Conservation (phyloP, 345 rosid genomes). For the Arabidopsis arenosa region DNA sequence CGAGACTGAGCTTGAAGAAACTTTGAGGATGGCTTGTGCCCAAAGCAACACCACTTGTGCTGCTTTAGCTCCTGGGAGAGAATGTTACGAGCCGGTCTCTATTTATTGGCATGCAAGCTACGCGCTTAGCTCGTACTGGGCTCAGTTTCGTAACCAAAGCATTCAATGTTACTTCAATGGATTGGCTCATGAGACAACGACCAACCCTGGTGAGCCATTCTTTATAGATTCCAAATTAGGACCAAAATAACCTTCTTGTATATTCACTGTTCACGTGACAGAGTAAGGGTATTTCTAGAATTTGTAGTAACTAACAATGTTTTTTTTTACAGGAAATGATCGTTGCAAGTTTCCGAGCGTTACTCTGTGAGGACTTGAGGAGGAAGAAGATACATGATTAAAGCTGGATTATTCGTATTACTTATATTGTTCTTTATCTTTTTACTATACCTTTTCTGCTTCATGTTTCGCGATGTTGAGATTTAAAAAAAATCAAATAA, state of each 20-base stretch:
- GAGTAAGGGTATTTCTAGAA: not conserved
- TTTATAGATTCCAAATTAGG: not conserved
- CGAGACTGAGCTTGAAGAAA: constrained; percentile 43
- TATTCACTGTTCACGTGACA: not conserved
- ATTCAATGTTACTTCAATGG: constrained; percentile 75
- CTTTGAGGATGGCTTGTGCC: constrained; percentile 54
- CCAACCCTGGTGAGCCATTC: constrained; percentile 65
- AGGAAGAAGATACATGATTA: constrained; percentile 4
- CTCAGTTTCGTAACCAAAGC: constrained; percentile 56
- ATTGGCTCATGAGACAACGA: constrained; percentile 62
- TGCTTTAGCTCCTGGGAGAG: constrained; percentile 59
- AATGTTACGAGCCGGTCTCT: constrained; percentile 68
- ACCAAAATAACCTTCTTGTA: constrained; percentile 8
- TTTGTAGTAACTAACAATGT: not conserved
- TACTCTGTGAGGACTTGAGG: constrained; percentile 32
- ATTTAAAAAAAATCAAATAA: constrained; percentile 12
- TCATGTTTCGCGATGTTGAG: constrained; percentile 25
- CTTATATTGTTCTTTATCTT: constrained; percentile 13
- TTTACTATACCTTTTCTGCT: constrained; percentile 15
- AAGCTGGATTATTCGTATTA: constrained; percentile 19
- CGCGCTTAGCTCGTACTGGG: constrained; percentile 81
- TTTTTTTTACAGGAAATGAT: constrained; percentile 36
- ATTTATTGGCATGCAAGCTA: constrained; percentile 66
- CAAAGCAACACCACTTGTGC: constrained; percentile 62
- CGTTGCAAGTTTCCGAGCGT: constrained; percentile 49